Conservation (phyloP, 2,329 filamentous ascomycete species). For the Sporothrix phasma region DNA sequence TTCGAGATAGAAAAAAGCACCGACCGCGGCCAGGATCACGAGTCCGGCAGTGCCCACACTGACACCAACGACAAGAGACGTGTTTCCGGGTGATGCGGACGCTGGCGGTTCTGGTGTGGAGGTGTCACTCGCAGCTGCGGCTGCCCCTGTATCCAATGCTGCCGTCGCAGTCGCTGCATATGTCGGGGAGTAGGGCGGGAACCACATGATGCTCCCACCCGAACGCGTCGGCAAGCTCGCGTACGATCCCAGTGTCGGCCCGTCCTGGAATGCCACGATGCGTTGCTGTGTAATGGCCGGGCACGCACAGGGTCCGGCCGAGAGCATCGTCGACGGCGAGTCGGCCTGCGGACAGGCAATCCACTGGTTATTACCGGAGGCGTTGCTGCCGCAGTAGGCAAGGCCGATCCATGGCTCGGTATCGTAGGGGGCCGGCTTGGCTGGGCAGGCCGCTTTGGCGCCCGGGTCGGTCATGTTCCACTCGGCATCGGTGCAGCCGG, state of each 20-base stretch:
- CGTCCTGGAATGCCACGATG: conserved; percentile 22
- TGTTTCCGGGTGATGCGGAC: conserved; percentile 17
- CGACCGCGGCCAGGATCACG: neutral
- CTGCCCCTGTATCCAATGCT: neutral
- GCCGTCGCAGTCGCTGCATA: neutral
- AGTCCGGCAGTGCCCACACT: conserved; percentile 8
- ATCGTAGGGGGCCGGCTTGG: conserved; percentile 22
- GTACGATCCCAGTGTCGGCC: conserved; percentile 21
- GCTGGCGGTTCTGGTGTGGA: neutral
- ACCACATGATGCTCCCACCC: conserved; percentile 23
- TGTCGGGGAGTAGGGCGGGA: conserved; percentile 22
- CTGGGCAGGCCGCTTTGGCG: conserved; percentile 24
- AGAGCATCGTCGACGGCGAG: conserved; percentile 19
- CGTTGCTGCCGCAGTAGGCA: conserved; percentile 27
- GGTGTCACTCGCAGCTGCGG: neutral
- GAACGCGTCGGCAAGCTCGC: conserved; percentile 23
- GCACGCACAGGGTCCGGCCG: conserved; percentile 25
- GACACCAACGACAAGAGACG: conserved; percentile 20
- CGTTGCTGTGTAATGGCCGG: conserved; percentile 21
- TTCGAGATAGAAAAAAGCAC: neutral
- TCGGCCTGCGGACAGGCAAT: conserved; percentile 25
- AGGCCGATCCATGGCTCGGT: conserved; percentile 27
- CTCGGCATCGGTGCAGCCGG: conserved; percentile 30
- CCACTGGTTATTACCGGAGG: conserved; percentile 23
- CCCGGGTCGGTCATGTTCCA: conserved; percentile 13